Evolutionary conservation across 148 eudicot genomes (phyloP).

Genomic region (Amaranthus palmeri): DNA sequence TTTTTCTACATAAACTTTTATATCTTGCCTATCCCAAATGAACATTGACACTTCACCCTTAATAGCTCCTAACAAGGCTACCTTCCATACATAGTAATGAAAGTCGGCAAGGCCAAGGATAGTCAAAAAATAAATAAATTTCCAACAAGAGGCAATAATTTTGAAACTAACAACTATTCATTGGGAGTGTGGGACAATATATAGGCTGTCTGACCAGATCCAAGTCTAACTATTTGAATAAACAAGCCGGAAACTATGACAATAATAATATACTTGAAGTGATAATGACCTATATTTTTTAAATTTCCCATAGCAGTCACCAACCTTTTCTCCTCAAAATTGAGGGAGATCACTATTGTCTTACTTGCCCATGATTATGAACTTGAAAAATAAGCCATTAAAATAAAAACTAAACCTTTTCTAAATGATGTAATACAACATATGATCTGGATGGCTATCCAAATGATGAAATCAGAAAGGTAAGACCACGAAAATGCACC

Average conservation of each 20-base stretch:
- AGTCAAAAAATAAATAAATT: not conserved
- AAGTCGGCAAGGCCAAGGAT: not conserved
- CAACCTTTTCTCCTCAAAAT: not conserved
- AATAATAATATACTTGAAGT: not conserved
- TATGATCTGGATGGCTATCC: not conserved
- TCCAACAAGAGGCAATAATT: not conserved
- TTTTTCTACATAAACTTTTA: not conserved
- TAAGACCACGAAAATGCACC: not conserved
- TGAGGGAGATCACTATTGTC: constrained; percentile 13
- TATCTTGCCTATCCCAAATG: constrained; percentile 5
- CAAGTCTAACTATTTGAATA: constrained; percentile 4
- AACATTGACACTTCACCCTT: not conserved
- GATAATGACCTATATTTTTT: not conserved
- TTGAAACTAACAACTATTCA: not conserved
- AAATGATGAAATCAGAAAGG: constrained; percentile 2
- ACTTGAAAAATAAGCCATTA: not conserved
- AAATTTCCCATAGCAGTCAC: not conserved
- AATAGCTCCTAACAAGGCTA: not conserved
- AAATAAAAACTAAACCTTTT: not conserved
- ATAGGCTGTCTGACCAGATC: not conserved
- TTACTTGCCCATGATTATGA: not conserved
- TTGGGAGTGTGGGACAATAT: not conserved
- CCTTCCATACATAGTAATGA: not conserved
- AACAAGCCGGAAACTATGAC: not conserved
- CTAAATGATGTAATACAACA: not conserved